phyloP scores from a whole-genome alignment of 148 eudicot genomes.

The Rheum nobile region DNA sequence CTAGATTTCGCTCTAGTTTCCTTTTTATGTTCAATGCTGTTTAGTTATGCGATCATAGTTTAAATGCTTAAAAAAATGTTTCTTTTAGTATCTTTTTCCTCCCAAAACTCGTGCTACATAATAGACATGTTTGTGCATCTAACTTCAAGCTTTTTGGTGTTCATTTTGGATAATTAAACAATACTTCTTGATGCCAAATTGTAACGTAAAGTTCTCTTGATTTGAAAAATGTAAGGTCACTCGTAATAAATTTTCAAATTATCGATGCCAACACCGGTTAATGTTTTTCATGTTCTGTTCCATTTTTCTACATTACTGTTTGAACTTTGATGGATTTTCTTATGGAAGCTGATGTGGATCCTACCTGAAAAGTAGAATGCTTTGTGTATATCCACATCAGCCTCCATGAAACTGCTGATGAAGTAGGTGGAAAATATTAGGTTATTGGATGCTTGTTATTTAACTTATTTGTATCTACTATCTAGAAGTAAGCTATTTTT shows the following conservation, averaged over 20 bases:
- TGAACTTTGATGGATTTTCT: background rate
- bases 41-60: background rate
- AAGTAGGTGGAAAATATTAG: background rate
- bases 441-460: background rate
- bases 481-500: background rate
- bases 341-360: background rate
- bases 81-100: background rate
- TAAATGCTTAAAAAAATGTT: background rate
- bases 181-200: background rate
- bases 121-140: background rate
- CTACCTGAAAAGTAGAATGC: background rate
- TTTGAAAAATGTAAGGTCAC: background rate
- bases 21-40: background rate
- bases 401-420: background rate
- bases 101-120: background rate
- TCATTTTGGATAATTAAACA: background rate
- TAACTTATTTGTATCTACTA: background rate
- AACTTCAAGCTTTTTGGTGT: background rate
- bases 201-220: background rate
- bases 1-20: background rate
- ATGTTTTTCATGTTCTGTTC: background rate
- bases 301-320: background rate
- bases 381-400: conserved; percentile 4
- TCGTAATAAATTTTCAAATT: background rate
- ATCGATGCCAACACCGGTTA: background rate